Conservation (phyloP, 371 early-diverging fungal genomes). For the Chytridiales sp. region DNA sequence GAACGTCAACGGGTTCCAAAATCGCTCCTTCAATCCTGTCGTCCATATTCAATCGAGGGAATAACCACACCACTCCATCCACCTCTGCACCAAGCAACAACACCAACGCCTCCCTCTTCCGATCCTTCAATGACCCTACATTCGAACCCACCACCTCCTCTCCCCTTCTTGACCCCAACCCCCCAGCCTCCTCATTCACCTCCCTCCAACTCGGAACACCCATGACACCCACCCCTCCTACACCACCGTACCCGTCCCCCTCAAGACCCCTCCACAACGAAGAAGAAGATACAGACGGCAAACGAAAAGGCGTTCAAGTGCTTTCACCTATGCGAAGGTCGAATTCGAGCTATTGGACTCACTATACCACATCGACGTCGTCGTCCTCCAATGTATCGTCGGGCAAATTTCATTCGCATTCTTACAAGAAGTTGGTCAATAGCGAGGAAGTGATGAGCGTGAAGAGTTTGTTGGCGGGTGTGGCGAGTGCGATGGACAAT, state of each 20-base stretch:
- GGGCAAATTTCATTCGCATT: no score
- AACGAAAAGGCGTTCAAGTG: not conserved
- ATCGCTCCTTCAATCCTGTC: no score
- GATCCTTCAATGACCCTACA: not conserved
- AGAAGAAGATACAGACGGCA: not conserved
- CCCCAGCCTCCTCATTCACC: not conserved
- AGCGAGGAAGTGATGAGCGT: not conserved
- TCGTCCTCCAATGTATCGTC: not conserved
- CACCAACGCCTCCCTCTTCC: not conserved
- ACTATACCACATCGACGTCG: conserved; percentile 12
- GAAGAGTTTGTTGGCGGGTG: conserved; percentile 5
- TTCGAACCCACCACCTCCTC: not conserved
- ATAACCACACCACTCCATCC: no score
- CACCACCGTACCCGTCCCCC: not conserved
- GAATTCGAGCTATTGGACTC: conserved; percentile 44
- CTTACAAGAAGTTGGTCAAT: not conserved
- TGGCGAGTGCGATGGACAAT: conserved; percentile 3
- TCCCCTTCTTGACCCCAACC: not conserved
- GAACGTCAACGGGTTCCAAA: no score
- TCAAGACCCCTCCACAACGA: not conserved
- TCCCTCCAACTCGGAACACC: no score
- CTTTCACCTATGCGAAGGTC: not conserved
- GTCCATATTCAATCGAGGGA: no score
- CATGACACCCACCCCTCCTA: not conserved
- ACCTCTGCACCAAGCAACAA: no score